These are phyloP conservation scores for Aspergillus kassunensis DNA, from an alignment of 495 filamentous ascomycete genomes.

Conservation along the genomic window DNA sequence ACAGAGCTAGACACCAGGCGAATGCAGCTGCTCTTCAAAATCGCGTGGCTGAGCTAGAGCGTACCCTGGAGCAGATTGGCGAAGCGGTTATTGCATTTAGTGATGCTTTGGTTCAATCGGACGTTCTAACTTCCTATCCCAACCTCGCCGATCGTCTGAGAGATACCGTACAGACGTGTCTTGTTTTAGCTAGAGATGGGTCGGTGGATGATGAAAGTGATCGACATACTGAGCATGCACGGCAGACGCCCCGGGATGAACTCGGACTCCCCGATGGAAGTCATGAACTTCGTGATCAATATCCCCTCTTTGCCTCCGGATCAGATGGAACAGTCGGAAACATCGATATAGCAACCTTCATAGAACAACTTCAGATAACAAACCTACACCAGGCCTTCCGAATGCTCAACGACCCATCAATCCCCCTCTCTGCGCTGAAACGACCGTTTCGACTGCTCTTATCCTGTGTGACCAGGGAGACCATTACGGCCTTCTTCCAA, in stretches of 20 bases:
- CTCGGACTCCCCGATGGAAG: not conserved
- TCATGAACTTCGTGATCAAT: not conserved
- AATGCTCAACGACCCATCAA: not conserved
- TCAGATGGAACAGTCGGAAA: not conserved
- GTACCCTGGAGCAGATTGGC: not conserved
- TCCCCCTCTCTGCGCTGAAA: not conserved
- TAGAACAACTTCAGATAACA: not conserved
- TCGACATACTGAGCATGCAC: not conserved
- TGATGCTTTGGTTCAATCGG: not conserved
- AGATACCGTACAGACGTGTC: not conserved
- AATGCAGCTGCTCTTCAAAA: not conserved
- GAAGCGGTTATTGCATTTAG: not conserved
- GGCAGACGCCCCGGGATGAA: not conserved
- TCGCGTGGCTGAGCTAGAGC: not conserved
- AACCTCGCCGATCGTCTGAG: not conserved
- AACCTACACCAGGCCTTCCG: not conserved
- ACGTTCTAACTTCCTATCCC: not conserved
- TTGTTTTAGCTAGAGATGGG: not conserved
- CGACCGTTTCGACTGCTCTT: not conserved
- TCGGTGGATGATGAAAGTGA: not conserved
- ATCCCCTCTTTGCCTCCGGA: not conserved
- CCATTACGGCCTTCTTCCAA: not conserved
- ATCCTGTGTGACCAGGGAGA: not conserved
- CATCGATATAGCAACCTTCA: not conserved
- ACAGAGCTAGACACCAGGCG: not conserved